Evolutionary conservation across 192 early-diverging fungal species (phyloP), one percentile per base, ranked within the genome.

Genomic region (Dimargaris xerosporica): DNA sequence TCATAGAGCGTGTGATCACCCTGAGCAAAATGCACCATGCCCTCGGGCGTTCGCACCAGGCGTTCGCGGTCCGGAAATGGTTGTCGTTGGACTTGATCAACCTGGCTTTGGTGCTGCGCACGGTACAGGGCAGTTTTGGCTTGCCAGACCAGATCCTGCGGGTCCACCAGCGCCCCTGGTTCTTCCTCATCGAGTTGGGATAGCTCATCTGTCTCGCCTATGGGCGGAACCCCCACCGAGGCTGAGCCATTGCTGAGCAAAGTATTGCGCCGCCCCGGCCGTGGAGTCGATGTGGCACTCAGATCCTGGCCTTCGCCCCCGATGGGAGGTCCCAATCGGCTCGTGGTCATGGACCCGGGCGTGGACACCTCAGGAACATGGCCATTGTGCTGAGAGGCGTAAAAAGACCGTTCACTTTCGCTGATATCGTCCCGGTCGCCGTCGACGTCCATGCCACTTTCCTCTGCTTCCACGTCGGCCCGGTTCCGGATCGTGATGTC

Each of bases 401-500:
- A 21, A 21, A 60, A 13, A 17, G 58, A 60, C 58, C 58, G 58
- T 43, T 60, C 58, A 21, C 58, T 44, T 16, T 60, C 58, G 16
- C 58, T 60, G 29, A 81, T 67, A 34, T 82, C 80, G 2, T 77
- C 80, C 56, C 77, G 74, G 50, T 81, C 80, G 1, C 73, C 77
- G 12, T 82, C 78, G 63, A 74, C 65, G 61, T 84, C 79, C 1
- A 73, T 75, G 5, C 69, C 79, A 16, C 69, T 82, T 25, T 84
- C 85, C 2, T 81, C 78, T 1, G 71, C 74, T 23, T 80, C 78
- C 0, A 71, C 70, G 5, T 75, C 76, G 1, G 65, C 65, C 29
- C 78, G 75, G 25, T 88, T 82, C 9, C 83, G 80, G 50, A 94
- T 82, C 0, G 69, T 69, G 30, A 97, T 84, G 65, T 95, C 86